Conservation (phyloP, 2,329 filamentous ascomycete species). For the Thelonectria rubi region DNA sequence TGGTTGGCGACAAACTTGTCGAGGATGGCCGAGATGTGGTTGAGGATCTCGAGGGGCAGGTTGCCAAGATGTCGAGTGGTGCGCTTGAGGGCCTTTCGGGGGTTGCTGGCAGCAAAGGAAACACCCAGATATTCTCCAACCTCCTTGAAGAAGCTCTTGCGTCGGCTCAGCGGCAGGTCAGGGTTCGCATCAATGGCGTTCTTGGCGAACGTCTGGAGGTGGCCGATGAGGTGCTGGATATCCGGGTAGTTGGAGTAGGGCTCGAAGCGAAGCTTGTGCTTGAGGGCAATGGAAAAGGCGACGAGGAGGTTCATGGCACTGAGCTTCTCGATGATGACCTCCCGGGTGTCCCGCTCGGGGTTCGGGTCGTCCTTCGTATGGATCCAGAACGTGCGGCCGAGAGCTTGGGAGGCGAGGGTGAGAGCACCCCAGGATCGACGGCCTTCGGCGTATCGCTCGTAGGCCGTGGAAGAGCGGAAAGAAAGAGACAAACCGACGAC, state of each 20-base stretch:
- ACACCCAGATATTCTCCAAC: slow-evolving; percentile 79
- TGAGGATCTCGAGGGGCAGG: slow-evolving; percentile 83
- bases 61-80: slow-evolving; percentile 79
- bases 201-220: slow-evolving; percentile 79
- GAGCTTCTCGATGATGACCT: slow-evolving; percentile 75
- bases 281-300: slow-evolving; percentile 79
- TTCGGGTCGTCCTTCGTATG: slow-evolving; percentile 69
- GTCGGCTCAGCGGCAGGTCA: slow-evolving; percentile 46
- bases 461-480: slow-evolving; percentile 80
- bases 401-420: slow-evolving; percentile 69
- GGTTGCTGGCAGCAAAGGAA: slow-evolving; percentile 80
- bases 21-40: slow-evolving; percentile 73
- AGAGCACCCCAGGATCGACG: slow-evolving; percentile 70
- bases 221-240: slow-evolving; percentile 72
- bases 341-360: slow-evolving; percentile 58
- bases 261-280: slow-evolving; percentile 86
- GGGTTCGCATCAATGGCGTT: slow-evolving; percentile 56
- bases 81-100: slow-evolving; percentile 78
- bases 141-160: slow-evolving; percentile 67
- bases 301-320: slow-evolving; percentile 80
- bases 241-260: slow-evolving; percentile 82
- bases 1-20: slow-evolving; percentile 67
- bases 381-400: slow-evolving; percentile 86
- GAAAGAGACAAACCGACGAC: slow-evolving; percentile 82
- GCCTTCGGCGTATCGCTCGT: slow-evolving; percentile 75